Conservation (phyloP, 1,139 yeast genomes). For the Yamadazyma jaroonii region DNA sequence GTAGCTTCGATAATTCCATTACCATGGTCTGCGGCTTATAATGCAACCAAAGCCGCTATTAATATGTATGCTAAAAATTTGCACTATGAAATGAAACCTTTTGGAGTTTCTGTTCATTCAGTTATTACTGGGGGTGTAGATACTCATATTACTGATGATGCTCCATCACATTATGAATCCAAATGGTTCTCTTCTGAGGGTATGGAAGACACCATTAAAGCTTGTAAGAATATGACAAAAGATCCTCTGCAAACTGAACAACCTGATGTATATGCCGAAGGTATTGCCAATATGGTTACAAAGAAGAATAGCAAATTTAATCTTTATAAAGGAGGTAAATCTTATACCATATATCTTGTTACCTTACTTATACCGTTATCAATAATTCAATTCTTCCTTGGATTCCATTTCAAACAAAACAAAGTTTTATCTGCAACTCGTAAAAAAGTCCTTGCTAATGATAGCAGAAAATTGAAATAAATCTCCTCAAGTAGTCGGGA, state of each 20-base stretch:
- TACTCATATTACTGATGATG: slow-evolving; percentile 25
- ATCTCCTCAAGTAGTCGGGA: no score
- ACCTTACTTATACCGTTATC: slow-evolving; percentile 29
- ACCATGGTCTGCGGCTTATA: slow-evolving; percentile 32
- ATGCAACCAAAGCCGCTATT: slow-evolving; percentile 28
- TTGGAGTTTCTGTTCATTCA: slow-evolving; percentile 32
- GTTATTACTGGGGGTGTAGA: slow-evolving; percentile 42
- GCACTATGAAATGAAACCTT: slow-evolving; percentile 24
- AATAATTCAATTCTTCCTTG: slow-evolving; percentile 24
- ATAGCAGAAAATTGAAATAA: background rate
- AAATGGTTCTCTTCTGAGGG: slow-evolving; percentile 30
- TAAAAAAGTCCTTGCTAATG: slow-evolving; percentile 1
- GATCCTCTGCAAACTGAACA: slow-evolving; percentile 16
- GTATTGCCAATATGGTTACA: slow-evolving; percentile 23
- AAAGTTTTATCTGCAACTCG: slow-evolving; percentile 18
- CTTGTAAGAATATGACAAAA: slow-evolving; percentile 27
- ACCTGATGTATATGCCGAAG: slow-evolving; percentile 29
- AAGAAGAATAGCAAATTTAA: slow-evolving; percentile 26
- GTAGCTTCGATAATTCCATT: slow-evolving; percentile 35
- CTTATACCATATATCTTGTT: slow-evolving; percentile 20
- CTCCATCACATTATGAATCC: background rate
- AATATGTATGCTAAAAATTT: slow-evolving; percentile 16
- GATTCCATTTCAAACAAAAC: slow-evolving; percentile 28
- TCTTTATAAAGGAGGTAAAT: slow-evolving; percentile 25
- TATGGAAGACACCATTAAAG: slow-evolving; percentile 22